Conservation (phyloP, 2,329 filamentous ascomycete species). For the Lecanicillium sp. region DNA sequence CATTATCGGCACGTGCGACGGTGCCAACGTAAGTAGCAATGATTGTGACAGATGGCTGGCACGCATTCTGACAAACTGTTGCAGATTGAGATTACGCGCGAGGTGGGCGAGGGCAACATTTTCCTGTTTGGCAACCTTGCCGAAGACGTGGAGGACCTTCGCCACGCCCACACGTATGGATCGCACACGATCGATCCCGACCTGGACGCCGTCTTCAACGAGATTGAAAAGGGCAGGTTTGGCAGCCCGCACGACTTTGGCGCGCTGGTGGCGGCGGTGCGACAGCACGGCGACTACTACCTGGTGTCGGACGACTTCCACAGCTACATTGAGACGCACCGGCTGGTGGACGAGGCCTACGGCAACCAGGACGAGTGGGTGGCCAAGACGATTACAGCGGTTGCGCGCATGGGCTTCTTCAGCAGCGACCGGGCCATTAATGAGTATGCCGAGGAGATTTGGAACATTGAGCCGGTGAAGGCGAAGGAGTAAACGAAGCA, state of each 20-base stretch:
- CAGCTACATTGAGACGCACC: slow-evolving; percentile 86
- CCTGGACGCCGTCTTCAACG: slow-evolving; percentile 73
- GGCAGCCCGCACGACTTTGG: slow-evolving; percentile 71
- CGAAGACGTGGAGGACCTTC: slow-evolving; percentile 93
- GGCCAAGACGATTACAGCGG: slow-evolving; percentile 79
- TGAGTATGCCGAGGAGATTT: slow-evolving; percentile 94
- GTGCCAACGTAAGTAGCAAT: slow-evolving; percentile 70
- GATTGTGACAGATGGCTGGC: background rate
- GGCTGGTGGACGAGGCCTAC: slow-evolving; percentile 86
- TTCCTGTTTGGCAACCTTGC: slow-evolving; percentile 96
- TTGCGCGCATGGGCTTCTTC: slow-evolving; percentile 96
- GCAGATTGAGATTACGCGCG: slow-evolving; percentile 90
- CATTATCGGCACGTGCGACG: slow-evolving; percentile 96
- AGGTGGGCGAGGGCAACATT: slow-evolving; percentile 94
- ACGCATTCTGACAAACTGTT: slow-evolving; percentile 7
- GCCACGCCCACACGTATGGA: slow-evolving; percentile 81
- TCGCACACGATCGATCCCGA: slow-evolving; percentile 69
- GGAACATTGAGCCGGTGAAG: slow-evolving; percentile 82
- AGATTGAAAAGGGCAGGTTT: slow-evolving; percentile 74
- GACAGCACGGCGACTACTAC: slow-evolving; percentile 94
- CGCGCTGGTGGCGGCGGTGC: slow-evolving; percentile 77
- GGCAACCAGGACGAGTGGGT: slow-evolving; percentile 89
- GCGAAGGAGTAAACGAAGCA: slow-evolving; percentile 26
- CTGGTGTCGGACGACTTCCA: slow-evolving; percentile 96
- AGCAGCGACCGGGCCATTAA: slow-evolving; percentile 91